Evolutionary conservation across 2,329 filamentous ascomycete genomes (phyloP), one percentile per base, ranked within the genome.

Genomic region (Beauveria asiatica): DNA sequence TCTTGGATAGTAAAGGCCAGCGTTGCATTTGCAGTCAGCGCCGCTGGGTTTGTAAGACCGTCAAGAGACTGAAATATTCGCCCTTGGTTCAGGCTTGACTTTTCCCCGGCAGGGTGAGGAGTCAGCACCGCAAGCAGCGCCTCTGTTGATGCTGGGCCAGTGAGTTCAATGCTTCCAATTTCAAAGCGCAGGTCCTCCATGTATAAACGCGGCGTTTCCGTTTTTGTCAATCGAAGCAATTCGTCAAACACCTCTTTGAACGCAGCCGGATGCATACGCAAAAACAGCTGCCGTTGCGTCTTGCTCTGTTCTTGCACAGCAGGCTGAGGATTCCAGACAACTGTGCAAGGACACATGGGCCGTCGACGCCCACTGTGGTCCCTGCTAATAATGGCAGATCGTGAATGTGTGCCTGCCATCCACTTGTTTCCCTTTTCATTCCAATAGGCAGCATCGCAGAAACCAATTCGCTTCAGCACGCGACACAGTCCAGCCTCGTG

Each of bases 191-290:
- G 70, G 66, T 91, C 88, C 65, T 89, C 85, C 8, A 89, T 76
- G 33, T 80, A 81, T 7, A 89, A 77, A 5, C 77, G 75, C 1
- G 86, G 86, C 44, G 79, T 85, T 64, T 84, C 82, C 63, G 82
- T 79, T 67, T 83, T 87, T 19, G 78, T 76, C 1, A 85, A 71
- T 2, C 77, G 76, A 17, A 85, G 67, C 2, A 91, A 71, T 62
- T 87, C 80, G 23, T 84, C 77, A 77, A 89, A 92, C 0, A 87
- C 71, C 65, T 89, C 82, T 1, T 85, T 73, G 67, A 91, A 93
- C 7, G 88, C 87, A 21, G 92, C 87, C 2, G 94, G 94, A 70
- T 97, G 93, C 1, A 93, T 76, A 59, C 92, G 81, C 56, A 97
- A 73, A 60, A 93, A 84, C 1, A 90, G 70, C 17, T 80, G 77